Conservation (phyloP, 768 basidiomycete genomes). For the Pilatotrama ljubarskyi region DNA sequence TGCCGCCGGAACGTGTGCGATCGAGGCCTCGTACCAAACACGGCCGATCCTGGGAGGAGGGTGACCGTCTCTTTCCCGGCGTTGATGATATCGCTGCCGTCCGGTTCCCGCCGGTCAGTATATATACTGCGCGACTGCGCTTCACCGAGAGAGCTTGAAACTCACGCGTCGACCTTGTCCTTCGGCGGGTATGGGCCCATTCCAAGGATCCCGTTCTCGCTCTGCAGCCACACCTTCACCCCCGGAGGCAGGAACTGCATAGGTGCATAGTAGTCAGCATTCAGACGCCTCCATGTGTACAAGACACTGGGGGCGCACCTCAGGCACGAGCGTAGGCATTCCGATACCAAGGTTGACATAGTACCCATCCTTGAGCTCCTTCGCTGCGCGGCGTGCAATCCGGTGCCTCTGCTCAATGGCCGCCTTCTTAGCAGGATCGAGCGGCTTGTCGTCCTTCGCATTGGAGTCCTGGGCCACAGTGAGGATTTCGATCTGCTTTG, state of each 20-base stretch:
- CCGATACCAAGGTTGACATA: conserved; percentile 90
- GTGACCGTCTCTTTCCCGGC: conserved; percentile 96
- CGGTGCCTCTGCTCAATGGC: conserved; percentile 61
- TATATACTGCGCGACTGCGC: neutral
- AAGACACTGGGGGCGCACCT: conserved; percentile 31
- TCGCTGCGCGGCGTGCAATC: conserved; percentile 85
- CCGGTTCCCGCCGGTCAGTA: conserved; percentile 3
- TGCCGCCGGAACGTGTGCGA: conserved; percentile 8
- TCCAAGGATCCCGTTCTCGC: conserved; percentile 87
- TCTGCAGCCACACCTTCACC: conserved; percentile 86
- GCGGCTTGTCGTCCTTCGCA: conserved; percentile 20
- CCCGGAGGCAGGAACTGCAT: conserved; percentile 58
- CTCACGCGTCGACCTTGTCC: conserved; percentile 79
- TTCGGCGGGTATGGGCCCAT: conserved; percentile 89
- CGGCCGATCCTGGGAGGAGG: conserved; percentile 84
- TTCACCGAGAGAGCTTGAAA: conserved; percentile 7
- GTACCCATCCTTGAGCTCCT: conserved; percentile 85
- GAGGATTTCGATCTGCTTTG: conserved; percentile 75
- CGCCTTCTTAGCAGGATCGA: conserved; percentile 45
- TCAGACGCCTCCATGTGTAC: too few relatives aligned
- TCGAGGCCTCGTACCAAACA: conserved; percentile 64
- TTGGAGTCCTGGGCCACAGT: conserved; percentile 61
- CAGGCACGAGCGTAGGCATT: conserved; percentile 88
- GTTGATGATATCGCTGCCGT: conserved; percentile 80
- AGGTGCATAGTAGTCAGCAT: neutral